These are phyloP conservation scores for Emydomyces testavorans DNA, from an alignment of 2,329 filamentous ascomycete species.

Conservation along the genomic window DNA sequence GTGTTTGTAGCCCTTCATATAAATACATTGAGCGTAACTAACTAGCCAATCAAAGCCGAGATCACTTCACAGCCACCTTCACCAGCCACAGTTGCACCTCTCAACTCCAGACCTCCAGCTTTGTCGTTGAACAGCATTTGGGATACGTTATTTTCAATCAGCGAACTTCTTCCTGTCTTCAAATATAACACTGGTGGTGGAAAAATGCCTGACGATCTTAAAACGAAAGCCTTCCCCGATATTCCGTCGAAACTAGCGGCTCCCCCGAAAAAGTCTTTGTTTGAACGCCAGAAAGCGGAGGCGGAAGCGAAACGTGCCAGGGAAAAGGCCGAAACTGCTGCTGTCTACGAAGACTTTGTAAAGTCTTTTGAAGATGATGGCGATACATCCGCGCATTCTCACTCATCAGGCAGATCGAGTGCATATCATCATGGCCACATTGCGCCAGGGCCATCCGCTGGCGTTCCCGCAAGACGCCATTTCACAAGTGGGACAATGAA, in stretches of 20 bases:
- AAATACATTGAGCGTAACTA: too few relatives aligned
- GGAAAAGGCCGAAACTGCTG: conserved; percentile 77
- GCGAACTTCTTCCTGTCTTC: neutral
- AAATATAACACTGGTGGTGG: neutral
- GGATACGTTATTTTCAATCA: neutral
- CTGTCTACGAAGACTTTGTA: conserved; percentile 76
- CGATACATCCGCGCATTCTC: conserved; percentile 15
- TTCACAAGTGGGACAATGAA: conserved; percentile 40
- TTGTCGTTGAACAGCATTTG: too few relatives aligned
- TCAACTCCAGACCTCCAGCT: too few relatives aligned
- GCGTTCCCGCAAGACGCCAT: conserved; percentile 48
- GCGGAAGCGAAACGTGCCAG: conserved; percentile 76
- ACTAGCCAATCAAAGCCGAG: too few relatives aligned
- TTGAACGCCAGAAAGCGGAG: conserved; percentile 79
- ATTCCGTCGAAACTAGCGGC: conserved; percentile 67
- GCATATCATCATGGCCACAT: conserved; percentile 26
- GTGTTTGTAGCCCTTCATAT: neutral
- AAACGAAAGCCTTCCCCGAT: conserved; percentile 50
- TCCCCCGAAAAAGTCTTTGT: conserved; percentile 70
- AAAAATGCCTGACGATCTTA: conserved; percentile 31
- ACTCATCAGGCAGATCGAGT: conserved; percentile 17
- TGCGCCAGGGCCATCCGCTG: conserved; percentile 25
- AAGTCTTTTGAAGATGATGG: conserved; percentile 51
- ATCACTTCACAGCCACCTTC: too few relatives aligned
- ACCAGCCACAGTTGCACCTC: too few relatives aligned